A percentile compares a stretch with the other conserved stretches of the same genome.
Conservation (phyloP, 2,329 filamentous ascomycete species). For the Colletotrichum sp. region DNA sequence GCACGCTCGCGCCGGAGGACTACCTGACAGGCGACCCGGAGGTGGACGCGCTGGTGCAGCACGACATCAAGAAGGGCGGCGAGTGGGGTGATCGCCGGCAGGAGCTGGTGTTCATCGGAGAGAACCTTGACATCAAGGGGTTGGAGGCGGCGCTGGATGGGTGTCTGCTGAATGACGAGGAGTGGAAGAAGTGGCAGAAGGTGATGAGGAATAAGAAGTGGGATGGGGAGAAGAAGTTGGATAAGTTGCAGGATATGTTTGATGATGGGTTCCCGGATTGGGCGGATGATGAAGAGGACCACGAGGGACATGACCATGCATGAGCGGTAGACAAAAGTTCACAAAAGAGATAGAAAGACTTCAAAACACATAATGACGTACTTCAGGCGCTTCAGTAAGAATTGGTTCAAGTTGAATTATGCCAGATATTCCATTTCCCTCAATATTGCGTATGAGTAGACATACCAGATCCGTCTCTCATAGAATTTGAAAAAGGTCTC, state of each 20-base stretch:
- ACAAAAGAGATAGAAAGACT: not conserved
- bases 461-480: too few species aligned
- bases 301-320: conserved; percentile 31
- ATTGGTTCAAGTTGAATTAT: too few species aligned
- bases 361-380: not conserved
- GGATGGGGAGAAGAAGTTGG: conserved; percentile 43
- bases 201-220: conserved; percentile 51
- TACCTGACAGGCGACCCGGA: conserved; percentile 52
- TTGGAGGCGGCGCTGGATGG: conserved; percentile 61
- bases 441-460: too few species aligned
- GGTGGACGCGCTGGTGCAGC: conserved; percentile 52
- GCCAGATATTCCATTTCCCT: rapidly evolving
- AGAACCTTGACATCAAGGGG: conserved; percentile 58
- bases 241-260: conserved; percentile 54
- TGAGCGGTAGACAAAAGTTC: not conserved
- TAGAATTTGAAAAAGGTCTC: too few species aligned
- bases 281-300: conserved; percentile 45
- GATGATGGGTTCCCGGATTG: conserved; percentile 66
- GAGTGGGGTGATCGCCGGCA: conserved; percentile 75
- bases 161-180: conserved; percentile 66
- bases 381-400: too few species aligned
- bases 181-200: conserved; percentile 58
- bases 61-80: conserved; percentile 57
- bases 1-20: conserved; percentile 57
- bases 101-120: conserved; percentile 77